Base-by-base conservation (phyloP, 2,329 filamentous ascomycete genomes). In the Monosporascus sp. region DNA sequence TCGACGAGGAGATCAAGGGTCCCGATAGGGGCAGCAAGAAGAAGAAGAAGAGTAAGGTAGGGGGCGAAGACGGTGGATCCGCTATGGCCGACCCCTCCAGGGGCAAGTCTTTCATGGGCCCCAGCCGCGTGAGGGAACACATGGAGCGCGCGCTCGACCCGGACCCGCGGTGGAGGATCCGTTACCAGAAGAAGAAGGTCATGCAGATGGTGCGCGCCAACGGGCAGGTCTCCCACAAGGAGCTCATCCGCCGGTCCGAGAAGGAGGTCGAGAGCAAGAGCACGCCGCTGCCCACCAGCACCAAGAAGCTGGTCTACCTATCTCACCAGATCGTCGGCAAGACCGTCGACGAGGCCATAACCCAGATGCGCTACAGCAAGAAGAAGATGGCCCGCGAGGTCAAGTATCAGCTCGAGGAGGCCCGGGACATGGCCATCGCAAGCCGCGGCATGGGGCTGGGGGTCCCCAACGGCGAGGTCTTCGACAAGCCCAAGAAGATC, bases 341-440 rank as follows among this genome's bases (percentile, higher is more conserved):
- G 81, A 86, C 87, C n/a, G 78, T 99, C 56, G 91, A 95, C 54
- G 92, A 99, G 37, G 94, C 94, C 15, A 89, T 97, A 60, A 74
- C 89, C 51, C 94, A 99, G 78, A 96, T 99, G 90, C 84, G 87
- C 52, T 97, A 93, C 76, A 93, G 87, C 70, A 90, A 91, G 78
- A 99, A 99, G 82, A 93, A 91, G 76, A 88, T 88, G 58, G 89
- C 93, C 7, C 78, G 82, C 60, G 91, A 96, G 65, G 84, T 97
- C 28, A 76, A 82, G 61, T 86, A 84, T 66, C 89, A 94, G 66
- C 76, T 99, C 18, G 84, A 94, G 66, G 81, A 89, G 63, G 92
- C 93, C 1, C 83, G 87, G 54, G 89, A 96, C 66, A 76, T 87
- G 65, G 94, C 94, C 37, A 78, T 96, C 60, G 88, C 88, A 17